Conservation (phyloP, 352 stramenopile species). For the Phytophthora agathidicida region DNA sequence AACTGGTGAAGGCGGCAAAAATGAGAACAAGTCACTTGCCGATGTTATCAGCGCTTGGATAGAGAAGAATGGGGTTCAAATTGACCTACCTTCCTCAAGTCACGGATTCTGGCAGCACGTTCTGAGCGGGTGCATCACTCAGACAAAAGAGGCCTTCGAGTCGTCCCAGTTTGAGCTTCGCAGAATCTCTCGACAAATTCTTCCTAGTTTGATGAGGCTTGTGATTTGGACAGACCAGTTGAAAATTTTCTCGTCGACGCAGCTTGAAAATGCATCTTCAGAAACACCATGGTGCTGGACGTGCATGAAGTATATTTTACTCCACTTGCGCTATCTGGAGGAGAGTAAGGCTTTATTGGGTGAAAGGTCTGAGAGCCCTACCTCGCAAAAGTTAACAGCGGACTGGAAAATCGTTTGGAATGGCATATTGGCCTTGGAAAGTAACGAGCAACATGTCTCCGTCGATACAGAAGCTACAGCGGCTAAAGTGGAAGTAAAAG, state of each 20-base stretch:
- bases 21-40: conserved; percentile 21
- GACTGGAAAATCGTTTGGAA: conserved; percentile 23
- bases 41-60: conserved; percentile 24
- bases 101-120: conserved; percentile 41
- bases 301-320: conserved; percentile 45
- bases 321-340: conserved; percentile 51
- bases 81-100: neutral
- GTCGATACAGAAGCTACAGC: conserved; percentile 22
- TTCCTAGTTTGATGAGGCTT: conserved; percentile 62
- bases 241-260: conserved; percentile 16
- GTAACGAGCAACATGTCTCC: neutral
- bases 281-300: conserved; percentile 32
- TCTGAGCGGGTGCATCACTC: conserved; percentile 42
- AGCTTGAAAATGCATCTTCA: neutral
- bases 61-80: conserved; percentile 14
- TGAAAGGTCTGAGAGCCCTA: neutral
- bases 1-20: too few relatives aligned
- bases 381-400: neutral
- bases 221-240: conserved; percentile 53
- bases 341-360: conserved; percentile 16
- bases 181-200: conserved; percentile 62
- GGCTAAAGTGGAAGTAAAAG: conserved; percentile 30
- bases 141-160: conserved; percentile 48
- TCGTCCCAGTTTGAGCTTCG: conserved; percentile 74
- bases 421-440: conserved; percentile 3